Evolutionary conservation across 768 basidiomycete species (phyloP).

Genomic region (Galerina sulciceps): DNA sequence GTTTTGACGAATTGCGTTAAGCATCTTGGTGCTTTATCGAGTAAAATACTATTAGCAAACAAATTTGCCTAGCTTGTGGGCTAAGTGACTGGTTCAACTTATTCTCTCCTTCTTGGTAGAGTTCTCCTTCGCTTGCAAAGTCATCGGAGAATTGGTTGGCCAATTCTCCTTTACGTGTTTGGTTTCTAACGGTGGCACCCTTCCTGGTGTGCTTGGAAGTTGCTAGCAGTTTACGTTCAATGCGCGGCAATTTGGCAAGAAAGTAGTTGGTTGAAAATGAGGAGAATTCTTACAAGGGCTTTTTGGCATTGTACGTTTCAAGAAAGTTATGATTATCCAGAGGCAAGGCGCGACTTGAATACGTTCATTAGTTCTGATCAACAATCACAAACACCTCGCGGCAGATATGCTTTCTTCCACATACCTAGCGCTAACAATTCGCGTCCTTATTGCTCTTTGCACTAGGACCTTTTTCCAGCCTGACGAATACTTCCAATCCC

Average conservation of each 20-base stretch:
- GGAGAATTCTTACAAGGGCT: not conserved
- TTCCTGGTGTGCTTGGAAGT: not conserved
- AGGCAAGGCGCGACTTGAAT: not conserved
- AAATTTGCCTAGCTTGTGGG: not conserved
- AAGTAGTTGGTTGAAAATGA: not conserved
- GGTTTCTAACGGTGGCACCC: not conserved
- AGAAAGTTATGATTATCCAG: not conserved
- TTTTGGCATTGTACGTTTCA: not conserved
- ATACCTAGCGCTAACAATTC: conserved; percentile 47
- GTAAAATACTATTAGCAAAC: not conserved
- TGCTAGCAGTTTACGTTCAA: not conserved
- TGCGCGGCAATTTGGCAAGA: not conserved
- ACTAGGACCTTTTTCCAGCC: conserved; percentile 94
- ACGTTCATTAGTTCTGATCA: too few species aligned
- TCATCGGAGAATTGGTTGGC: not conserved
- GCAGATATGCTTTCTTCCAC: conserved; percentile 12
- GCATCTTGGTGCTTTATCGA: not conserved
- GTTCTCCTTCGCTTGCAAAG: not conserved
- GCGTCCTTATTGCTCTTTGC: conserved; percentile 64
- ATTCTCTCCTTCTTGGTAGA: not conserved
- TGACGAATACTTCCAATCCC: conserved; percentile 94
- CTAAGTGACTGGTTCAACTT: not conserved
- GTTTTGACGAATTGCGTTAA: not conserved
- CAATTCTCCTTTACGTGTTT: not conserved
- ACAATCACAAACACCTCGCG: not conserved